Evolutionary conservation across 2,329 filamentous ascomycete genomes (phyloP).

Genomic region (Didymella arachidicola): DNA sequence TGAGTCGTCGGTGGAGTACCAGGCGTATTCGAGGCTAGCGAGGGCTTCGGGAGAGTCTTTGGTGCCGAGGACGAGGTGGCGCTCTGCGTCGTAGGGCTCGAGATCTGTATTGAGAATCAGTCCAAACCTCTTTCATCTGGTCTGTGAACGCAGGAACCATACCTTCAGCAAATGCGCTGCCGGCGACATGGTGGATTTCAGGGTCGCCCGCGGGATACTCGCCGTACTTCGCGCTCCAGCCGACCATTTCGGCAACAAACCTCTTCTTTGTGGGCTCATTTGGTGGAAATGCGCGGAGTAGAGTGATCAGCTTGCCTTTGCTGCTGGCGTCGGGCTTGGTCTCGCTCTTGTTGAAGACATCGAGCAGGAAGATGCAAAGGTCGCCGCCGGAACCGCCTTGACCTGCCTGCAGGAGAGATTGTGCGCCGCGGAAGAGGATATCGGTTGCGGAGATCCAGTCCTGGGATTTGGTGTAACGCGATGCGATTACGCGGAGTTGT

Average conservation of each 20-base stretch:
- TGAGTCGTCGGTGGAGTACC: conserved; percentile 89
- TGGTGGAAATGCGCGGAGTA: conserved; percentile 79
- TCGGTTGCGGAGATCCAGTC: conserved; percentile 89
- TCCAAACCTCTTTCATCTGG: background rate
- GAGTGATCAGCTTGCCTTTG: conserved; percentile 77
- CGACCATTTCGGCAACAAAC: conserved; percentile 85
- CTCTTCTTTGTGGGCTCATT: conserved; percentile 92
- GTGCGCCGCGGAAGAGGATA: conserved; percentile 83
- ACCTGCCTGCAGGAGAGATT: conserved; percentile 86
- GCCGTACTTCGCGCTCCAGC: conserved; percentile 87
- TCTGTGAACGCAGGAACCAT: conserved; percentile 22
- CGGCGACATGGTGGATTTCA: conserved; percentile 91
- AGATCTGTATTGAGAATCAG: conserved; percentile 64
- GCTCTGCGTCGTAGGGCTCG: conserved; percentile 91
- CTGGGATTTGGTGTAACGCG: conserved; percentile 86
- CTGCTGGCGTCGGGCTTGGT: conserved; percentile 76
- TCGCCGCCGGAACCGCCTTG: conserved; percentile 94
- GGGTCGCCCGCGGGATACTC: conserved; percentile 91
- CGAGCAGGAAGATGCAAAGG: conserved; percentile 83
- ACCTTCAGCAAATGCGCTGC: conserved; percentile 85
- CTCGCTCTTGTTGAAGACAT: conserved; percentile 88
- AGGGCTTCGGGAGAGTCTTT: conserved; percentile 85
- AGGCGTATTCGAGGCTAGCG: conserved; percentile 84
- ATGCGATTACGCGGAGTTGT: conserved; percentile 93
- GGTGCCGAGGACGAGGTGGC: conserved; percentile 86